Evolutionary conservation across 2,329 filamentous ascomycete genomes (phyloP).

Genomic region (Ciborinia camelliae): DNA sequence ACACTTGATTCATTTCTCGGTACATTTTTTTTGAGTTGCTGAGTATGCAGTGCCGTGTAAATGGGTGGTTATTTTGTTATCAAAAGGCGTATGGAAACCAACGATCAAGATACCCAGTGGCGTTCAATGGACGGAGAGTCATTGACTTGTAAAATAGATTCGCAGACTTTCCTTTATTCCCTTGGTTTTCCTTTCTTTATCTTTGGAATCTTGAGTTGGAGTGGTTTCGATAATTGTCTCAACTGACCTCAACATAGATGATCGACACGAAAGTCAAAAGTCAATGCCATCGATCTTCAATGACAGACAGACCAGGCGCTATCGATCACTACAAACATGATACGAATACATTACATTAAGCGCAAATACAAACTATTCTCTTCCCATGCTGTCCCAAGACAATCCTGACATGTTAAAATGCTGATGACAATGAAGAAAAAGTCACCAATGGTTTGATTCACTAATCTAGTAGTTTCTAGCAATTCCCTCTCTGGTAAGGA

Average conservation of each 20-base stretch:
- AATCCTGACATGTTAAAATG: background rate
- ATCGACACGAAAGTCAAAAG: constrained; percentile 18
- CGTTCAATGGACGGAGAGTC: constrained; percentile 5
- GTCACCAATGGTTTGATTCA: background rate
- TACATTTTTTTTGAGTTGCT: background rate
- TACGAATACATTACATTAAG: constrained; percentile 8
- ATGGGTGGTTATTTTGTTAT: constrained; percentile 3
- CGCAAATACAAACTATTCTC: constrained; percentile 2
- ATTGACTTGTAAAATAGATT: constrained; percentile 19
- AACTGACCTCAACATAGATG: constrained; percentile 18
- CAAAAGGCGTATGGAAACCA: constrained; percentile 14
- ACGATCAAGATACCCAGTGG: constrained; percentile 18
- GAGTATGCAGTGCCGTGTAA: constrained; percentile 10
- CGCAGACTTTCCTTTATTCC: background rate
- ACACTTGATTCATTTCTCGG: background rate
- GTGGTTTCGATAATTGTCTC: constrained; percentile 1
- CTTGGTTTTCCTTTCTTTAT: background rate
- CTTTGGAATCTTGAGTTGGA: background rate
- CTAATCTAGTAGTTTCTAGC: background rate
- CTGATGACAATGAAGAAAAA: background rate
- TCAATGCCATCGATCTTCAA: constrained; percentile 17
- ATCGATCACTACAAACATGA: constrained; percentile 18
- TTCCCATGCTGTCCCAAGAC: constrained; percentile 8
- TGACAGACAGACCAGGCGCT: constrained; percentile 13
- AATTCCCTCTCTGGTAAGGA: background rate